A percentile compares a stretch with the other conserved stretches of the same genome.
These are phyloP conservation scores for Alternaria gansuensis DNA, from an alignment of 2,329 filamentous ascomycete genomes.

Conservation along the genomic window DNA sequence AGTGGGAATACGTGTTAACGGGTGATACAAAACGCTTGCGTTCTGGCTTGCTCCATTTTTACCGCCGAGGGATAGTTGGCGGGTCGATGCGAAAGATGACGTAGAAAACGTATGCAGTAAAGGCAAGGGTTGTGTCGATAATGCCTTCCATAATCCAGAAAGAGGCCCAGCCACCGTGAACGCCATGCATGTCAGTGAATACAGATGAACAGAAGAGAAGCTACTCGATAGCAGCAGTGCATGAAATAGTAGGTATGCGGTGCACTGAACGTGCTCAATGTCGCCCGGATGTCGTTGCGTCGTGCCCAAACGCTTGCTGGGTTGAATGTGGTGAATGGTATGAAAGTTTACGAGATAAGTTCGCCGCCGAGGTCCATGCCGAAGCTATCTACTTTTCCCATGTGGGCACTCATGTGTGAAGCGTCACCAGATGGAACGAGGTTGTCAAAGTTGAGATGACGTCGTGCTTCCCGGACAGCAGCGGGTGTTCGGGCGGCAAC, in stretches of 20 bases:
- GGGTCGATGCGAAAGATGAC: conserved; percentile 10
- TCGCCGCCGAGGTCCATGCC: conserved; percentile 73
- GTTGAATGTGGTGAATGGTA: conserved; percentile 20
- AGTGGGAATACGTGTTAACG: conserved; percentile 30
- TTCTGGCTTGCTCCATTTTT: conserved; percentile 25
- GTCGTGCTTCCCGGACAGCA: conserved; percentile 72
- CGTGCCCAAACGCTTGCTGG: conserved; percentile 27
- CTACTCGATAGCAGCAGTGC: conserved; percentile 3
- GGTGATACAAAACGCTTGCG: conserved; percentile 40
- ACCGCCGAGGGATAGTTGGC: conserved; percentile 29
- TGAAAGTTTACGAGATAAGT: conserved; percentile 59
- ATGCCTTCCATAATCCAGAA: conserved; percentile 12
- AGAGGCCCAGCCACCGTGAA: conserved; percentile 19
- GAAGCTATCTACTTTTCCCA: conserved; percentile 62
- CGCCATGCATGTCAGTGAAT: conserved; percentile 36
- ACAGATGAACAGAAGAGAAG: conserved; percentile 20
- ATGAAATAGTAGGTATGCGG: conserved; percentile 14
- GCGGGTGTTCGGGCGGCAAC: conserved; percentile 73
- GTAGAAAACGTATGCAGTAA: conserved; percentile 16
- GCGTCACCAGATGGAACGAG: conserved; percentile 66
- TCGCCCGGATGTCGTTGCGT: conserved; percentile 36
- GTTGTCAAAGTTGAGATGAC: conserved; percentile 83
- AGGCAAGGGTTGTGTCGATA: conserved; percentile 17
- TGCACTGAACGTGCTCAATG: conserved; percentile 21
- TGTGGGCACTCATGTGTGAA: conserved; percentile 49